Base-by-base conservation (phyloP, 2,329 filamentous ascomycete genomes). In the Aspergillus sp. region DNA sequence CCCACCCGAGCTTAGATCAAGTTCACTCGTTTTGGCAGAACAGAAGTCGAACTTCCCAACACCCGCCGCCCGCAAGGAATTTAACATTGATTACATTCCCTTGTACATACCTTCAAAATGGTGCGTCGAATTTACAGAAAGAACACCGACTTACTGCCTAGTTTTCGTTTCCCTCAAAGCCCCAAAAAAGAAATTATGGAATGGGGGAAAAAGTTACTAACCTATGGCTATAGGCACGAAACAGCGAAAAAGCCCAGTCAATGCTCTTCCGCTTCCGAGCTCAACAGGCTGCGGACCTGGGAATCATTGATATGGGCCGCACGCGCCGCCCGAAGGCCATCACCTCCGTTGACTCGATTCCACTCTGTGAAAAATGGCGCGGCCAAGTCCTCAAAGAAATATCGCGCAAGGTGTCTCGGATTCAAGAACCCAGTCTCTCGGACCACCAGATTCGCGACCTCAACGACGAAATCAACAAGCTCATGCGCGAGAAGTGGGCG, bases 231-330 rank as follows among this genome's bases (percentile, higher is more conserved):
- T 64, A 92, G 93, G 93, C 93, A 71, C 93, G 93, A 72, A 97
- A 98, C 77, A 93, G 91, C 45, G 93, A 98, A 84, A 99, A 98
- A 78, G 93, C 95, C 70, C 95, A 99, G 82, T 97, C 93, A 48
- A 99, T 99, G 93, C 93, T 99, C 76, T 99, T 97, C 81, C 93
- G 95, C 83, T 99, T 99, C 83, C 91, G 95, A 75, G 95, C 96
- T 71, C 90, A 93, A 68, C 95, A 98, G 85, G 93, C 93, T 64
- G 91, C 92, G 63, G 93, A 97, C 78, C 85, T 97, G 48, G 93
- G 93, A 71, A 97, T 98, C 76, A 90, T 99, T 77, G 93, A 98
- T 80, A 89, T 89, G 26, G 90, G 91, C 58, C 90, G 93, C 61
- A 89, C 91, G 8, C 90, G 93, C 11, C 91, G 95, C 2, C 95